Conservation (phyloP, 2,329 filamentous ascomycete genomes). For the Triangularia setosa region DNA sequence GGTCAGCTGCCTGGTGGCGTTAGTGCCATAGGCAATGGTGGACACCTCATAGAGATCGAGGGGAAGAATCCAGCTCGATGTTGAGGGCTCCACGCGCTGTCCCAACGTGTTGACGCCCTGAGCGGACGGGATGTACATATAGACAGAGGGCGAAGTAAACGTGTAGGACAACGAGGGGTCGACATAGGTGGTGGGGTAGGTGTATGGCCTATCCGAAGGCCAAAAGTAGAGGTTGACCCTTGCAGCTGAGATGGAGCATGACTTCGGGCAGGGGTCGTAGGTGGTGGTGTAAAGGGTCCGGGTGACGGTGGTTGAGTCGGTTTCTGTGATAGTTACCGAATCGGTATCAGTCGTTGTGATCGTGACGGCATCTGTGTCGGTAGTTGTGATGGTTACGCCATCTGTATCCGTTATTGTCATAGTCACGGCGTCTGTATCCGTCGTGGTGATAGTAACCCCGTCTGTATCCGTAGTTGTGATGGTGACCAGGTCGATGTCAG, state of each 20-base stretch:
- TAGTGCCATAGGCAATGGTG: constrained; percentile 29
- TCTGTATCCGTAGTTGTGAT: constrained; percentile 18
- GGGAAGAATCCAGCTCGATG: constrained; percentile 30
- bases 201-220: constrained; percentile 32
- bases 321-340: constrained; percentile 21
- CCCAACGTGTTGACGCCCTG: constrained; percentile 32
- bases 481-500: constrained; percentile 13
- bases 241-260: constrained; percentile 31
- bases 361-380: constrained; percentile 11
- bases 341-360: constrained; percentile 12
- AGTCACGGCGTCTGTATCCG: constrained; percentile 14
- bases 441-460: constrained; percentile 16
- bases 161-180: constrained; percentile 31
- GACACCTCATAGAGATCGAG: constrained; percentile 35
- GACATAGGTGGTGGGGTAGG: constrained; percentile 33
- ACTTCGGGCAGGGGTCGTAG: constrained; percentile 30
- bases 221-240: constrained; percentile 35
- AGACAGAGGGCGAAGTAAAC: constrained; percentile 39
- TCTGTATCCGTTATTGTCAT: constrained; percentile 15
- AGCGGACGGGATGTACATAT: constrained; percentile 36
- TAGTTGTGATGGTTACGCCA: constrained; percentile 16
- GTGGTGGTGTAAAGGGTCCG: constrained; percentile 26
- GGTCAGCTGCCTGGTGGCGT: constrained; percentile 30
- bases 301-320: constrained; percentile 20
- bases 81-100: constrained; percentile 30